Evolutionary conservation across 345 rosid species (phyloP).

Genomic region (Limnanthes douglasii): DNA sequence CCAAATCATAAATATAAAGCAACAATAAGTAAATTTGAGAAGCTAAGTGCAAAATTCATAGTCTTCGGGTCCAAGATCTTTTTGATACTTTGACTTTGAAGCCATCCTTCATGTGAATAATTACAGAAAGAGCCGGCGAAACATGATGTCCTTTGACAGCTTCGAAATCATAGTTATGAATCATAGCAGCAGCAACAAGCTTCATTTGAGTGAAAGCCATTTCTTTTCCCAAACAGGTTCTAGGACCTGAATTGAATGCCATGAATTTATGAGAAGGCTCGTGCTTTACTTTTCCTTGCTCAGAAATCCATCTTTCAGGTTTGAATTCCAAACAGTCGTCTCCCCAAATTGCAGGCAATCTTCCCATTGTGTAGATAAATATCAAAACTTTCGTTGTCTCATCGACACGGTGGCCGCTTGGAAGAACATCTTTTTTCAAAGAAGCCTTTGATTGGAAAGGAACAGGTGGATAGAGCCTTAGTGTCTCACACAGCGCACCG

Average conservation of each 20-base stretch:
- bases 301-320: constrained; percentile 15
- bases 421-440: constrained; percentile 9
- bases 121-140: not conserved
- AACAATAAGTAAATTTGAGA: too few relatives aligned
- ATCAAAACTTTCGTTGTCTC: constrained; percentile 6
- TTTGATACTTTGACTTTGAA: not conserved
- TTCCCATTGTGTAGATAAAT: constrained; percentile 7
- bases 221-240: constrained; percentile 1
- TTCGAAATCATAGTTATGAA: not conserved
- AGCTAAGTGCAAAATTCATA: too few relatives aligned
- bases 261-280: constrained; percentile 24
- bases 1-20: too few relatives aligned
- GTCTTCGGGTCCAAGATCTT: not conserved
- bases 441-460: constrained; percentile 10
- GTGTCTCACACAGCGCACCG: constrained; percentile 12
- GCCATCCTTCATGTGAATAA: constrained; percentile 1
- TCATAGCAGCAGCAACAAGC: not conserved
- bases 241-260: constrained; percentile 19
- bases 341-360: constrained; percentile 12
- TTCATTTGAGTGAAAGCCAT: constrained; percentile 1
- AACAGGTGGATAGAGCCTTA: constrained; percentile 18
- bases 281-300: constrained; percentile 5
- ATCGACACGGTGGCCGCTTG: constrained; percentile 12
- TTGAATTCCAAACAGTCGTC: constrained; percentile 13
- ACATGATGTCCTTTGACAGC: not conserved